phyloP scores from a whole-genome alignment of 139 green algal species.

The Coelastrella sp. region DNA sequence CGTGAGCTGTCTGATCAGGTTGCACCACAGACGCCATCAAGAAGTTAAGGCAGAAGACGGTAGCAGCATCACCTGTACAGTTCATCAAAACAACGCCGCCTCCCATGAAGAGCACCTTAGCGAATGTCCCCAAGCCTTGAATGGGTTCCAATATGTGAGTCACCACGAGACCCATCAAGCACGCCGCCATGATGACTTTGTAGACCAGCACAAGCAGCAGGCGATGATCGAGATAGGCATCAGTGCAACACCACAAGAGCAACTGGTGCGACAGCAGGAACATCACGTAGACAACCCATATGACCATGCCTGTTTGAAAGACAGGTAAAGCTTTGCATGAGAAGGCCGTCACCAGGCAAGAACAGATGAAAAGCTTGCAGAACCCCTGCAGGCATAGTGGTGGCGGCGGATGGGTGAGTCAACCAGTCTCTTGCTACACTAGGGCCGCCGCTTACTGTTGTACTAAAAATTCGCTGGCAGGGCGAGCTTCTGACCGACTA shows the following conservation, averaged over 20 bases:
- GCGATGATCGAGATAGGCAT: not conserved
- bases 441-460: too few species aligned
- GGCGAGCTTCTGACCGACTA: too few species aligned
- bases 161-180: not conserved
- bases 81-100: not conserved
- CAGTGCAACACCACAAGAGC: not conserved
- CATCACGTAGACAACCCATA: not conserved
- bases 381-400: too few species aligned
- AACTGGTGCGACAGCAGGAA: not conserved
- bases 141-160: conserved; percentile 1
- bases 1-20: not conserved
- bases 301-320: not conserved
- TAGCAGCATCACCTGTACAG: conserved; percentile 13
- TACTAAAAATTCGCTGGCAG: too few species aligned
- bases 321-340: too few species aligned
- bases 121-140: not conserved
- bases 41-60: not conserved
- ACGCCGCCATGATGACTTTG: not conserved
- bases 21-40: not conserved
- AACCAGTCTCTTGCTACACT: too few species aligned
- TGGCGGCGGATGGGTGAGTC: too few species aligned
- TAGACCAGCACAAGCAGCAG: not conserved
- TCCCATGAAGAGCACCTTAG: conserved; percentile 23
- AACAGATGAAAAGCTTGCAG: too few species aligned
- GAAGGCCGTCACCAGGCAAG: too few species aligned